Evolutionary conservation across 176 grass and related monocot genomes (phyloP).

Genomic region (Puccinellia tenuiflora): DNA sequence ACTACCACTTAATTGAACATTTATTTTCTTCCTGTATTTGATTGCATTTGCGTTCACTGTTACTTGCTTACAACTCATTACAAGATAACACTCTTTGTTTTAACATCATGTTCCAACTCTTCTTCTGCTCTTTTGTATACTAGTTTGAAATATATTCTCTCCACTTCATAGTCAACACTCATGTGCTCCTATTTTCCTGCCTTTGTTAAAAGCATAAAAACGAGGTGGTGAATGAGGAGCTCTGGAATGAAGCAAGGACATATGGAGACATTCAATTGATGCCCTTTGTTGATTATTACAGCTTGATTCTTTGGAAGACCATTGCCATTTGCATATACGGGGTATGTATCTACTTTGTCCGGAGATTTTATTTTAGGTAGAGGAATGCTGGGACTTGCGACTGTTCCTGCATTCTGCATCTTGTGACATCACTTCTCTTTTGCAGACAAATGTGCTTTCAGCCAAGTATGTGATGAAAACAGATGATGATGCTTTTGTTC

Average conservation of each 20-base stretch:
- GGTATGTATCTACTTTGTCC: constrained; percentile 35
- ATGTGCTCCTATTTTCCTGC: constrained; percentile 13
- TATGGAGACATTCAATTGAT: constrained; percentile 96
- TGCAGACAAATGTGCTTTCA: constrained; percentile 71
- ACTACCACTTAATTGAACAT: not conserved
- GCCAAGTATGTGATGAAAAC: constrained; percentile 99
- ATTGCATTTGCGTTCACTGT: not conserved
- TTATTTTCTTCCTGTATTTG: not conserved
- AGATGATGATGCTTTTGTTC: constrained; percentile 99
- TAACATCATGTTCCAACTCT: not conserved
- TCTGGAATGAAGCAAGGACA: constrained; percentile 86
- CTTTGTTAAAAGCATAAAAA: constrained; percentile 80
- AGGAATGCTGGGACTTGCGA: not conserved
- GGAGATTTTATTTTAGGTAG: not conserved
- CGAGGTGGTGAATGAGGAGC: constrained; percentile 87
- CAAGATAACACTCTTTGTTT: not conserved
- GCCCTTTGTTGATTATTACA: constrained; percentile 99
- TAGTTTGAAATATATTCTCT: constrained; percentile 9
- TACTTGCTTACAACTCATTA: not conserved
- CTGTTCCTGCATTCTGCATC: not conserved
- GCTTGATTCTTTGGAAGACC: constrained; percentile 96
- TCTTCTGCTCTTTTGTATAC: not conserved
- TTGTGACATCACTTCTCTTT: constrained; percentile 22
- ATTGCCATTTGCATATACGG: constrained; percentile 96
- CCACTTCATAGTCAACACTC: constrained; percentile 18